Evolutionary conservation across 2,329 filamentous ascomycete species (phyloP).

Genomic region (Leptographium flavum): DNA sequence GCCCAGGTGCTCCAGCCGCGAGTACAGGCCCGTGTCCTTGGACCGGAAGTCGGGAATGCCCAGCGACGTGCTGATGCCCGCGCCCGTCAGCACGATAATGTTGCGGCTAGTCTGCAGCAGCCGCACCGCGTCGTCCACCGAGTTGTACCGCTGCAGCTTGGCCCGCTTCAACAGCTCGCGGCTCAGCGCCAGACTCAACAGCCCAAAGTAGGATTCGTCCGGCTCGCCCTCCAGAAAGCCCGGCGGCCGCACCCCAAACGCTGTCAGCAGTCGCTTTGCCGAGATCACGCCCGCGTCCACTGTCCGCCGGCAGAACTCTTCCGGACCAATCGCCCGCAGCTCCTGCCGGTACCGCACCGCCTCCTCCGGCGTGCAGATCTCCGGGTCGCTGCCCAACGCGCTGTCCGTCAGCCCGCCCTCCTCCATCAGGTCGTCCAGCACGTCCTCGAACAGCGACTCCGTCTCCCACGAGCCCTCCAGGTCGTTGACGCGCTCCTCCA

Average conservation of each 20-base stretch:
- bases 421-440: slow-evolving; percentile 42
- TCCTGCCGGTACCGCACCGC: slow-evolving; percentile 52
- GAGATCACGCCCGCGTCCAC: slow-evolving; percentile 55
- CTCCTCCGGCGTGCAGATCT: slow-evolving; percentile 53
- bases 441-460: slow-evolving; percentile 49
- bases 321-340: slow-evolving; percentile 62
- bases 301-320: slow-evolving; percentile 60
- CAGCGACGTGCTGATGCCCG: slow-evolving; percentile 90
- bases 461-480: slow-evolving; percentile 45
- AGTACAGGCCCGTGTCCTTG: slow-evolving; percentile 82
- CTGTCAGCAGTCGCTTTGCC: slow-evolving; percentile 72
- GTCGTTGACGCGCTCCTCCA: slow-evolving; percentile 37
- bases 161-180: slow-evolving; percentile 70
- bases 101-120: slow-evolving; percentile 63
- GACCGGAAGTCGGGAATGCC: slow-evolving; percentile 96
- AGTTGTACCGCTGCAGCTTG: slow-evolving; percentile 70
- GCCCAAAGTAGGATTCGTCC: slow-evolving; percentile 62
- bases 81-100: slow-evolving; percentile 87
- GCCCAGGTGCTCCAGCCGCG: slow-evolving; percentile 65
- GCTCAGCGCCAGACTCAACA: slow-evolving; percentile 64
- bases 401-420: slow-evolving; percentile 27
- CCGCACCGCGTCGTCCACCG: slow-evolving; percentile 71
- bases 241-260: slow-evolving; percentile 67
- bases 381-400: slow-evolving; percentile 24
- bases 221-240: slow-evolving; percentile 54